Conservation (phyloP, 2,329 filamentous ascomycete species). For the Pseudonectria buxi region DNA sequence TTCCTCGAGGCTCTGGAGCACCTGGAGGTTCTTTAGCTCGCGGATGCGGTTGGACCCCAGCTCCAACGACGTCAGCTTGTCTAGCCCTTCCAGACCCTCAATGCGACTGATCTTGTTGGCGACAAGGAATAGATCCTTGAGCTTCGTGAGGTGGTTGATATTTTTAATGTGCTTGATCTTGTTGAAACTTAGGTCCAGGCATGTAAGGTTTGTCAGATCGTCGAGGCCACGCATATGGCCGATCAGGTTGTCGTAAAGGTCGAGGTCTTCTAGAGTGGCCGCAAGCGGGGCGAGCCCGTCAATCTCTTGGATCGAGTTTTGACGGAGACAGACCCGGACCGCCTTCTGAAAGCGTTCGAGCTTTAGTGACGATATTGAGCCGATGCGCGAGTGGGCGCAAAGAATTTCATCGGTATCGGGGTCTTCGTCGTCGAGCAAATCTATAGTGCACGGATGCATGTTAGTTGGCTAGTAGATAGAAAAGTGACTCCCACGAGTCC, state of each 20-base stretch:
- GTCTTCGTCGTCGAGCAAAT: conserved; percentile 55
- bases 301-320: conserved; percentile 81
- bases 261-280: conserved; percentile 69
- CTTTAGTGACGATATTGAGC: conserved; percentile 68
- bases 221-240: conserved; percentile 80
- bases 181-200: conserved; percentile 92
- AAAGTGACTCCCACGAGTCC: too few species aligned
- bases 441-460: conserved; percentile 29
- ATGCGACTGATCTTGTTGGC: conserved; percentile 90
- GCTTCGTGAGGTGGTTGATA: conserved; percentile 65
- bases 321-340: conserved; percentile 76
- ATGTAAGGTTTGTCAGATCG: conserved; percentile 65
- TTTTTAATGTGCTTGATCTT: conserved; percentile 99
- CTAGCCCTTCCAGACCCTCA: conserved; percentile 72
- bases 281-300: conserved; percentile 64
- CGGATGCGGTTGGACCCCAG: conserved; percentile 87
- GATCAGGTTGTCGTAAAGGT: conserved; percentile 95
- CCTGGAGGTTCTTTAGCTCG: conserved; percentile 79
- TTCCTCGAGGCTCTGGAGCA: conserved; percentile 70
- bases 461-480: too few species aligned
- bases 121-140: conserved; percentile 84
- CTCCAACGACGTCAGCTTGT: conserved; percentile 74
- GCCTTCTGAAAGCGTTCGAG: conserved; percentile 77
- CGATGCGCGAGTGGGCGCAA: conserved; percentile 78
- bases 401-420: conserved; percentile 70